Base-by-base conservation (phyloP, 2,329 filamentous ascomycete genomes). In the Penicillium brevicompactum region DNA sequence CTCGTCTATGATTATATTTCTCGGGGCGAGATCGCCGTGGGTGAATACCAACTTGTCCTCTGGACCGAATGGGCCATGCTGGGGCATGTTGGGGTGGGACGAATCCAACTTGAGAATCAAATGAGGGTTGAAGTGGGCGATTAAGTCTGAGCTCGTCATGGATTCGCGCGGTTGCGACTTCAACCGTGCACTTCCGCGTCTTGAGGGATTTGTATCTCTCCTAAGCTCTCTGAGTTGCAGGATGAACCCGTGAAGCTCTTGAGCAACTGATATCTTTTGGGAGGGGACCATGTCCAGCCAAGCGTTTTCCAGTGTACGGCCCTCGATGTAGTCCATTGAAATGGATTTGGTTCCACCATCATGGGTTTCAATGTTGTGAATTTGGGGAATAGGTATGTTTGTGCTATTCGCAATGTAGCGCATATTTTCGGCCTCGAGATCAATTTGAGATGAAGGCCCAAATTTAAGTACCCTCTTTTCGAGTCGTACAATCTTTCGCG, bases 1-100 rank as follows among this genome's bases (percentile, higher is more conserved):
- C 9, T 47, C 34, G n/a, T 56, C 45, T 22, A 58, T 48, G n/a
- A 58, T 27, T 11, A 56, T 58, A 22, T 58, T 56, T 38, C 38
- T 44, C 14, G 41, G 52, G 13, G 47, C 38, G 11, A 58, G 16
- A 42, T 58, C 56, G 27, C 48, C 48, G 22, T 58, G 53, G 7
- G 47, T 49, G 40, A 56, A 56, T 3, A 49, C 22, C n/a, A 53
- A 30, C 10, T 40, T 24, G 21, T 50, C 44, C 7, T 46, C 34
- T 10, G n/a, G 18, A 8, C 0, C 9, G 5, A 27, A 13, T 14
- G 42, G 10, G 24, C 21, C 16, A 10, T 21, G n/a, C 8, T 13
- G 8, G 5, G 38, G 1, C 1, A 14, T 11, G 24, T 38, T 22
- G 11, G 31, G 16, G 13, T 7, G 5, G 4, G 32, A n/a, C 3